Percentiles rank a stretch among this genome's conserved stretches.
These are phyloP conservation scores for Cucurbita ficifolia DNA, from an alignment of 306 rosid species.

Conservation along the genomic window DNA sequence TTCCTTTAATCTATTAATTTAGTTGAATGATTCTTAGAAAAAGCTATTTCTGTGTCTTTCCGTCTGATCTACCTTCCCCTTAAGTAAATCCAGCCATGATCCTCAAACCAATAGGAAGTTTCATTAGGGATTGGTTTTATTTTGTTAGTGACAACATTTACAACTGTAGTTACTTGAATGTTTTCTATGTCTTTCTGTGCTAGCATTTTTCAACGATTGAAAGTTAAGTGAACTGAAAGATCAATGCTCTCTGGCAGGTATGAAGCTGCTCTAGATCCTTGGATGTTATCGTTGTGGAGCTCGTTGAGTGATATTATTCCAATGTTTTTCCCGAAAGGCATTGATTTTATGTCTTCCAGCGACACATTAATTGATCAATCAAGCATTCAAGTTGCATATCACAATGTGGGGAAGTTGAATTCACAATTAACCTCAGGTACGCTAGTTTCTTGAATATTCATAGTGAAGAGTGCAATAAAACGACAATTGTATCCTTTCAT, in stretches of 20 bases:
- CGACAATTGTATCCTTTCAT: neutral
- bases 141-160: neutral
- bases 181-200: neutral
- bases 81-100: neutral
- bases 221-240: neutral
- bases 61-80: neutral
- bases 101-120: neutral
- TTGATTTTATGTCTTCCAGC: conserved; percentile 30
- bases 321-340: conserved; percentile 47
- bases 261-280: conserved; percentile 90
- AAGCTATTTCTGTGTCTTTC: neutral
- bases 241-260: conserved; percentile 25
- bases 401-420: conserved; percentile 25
- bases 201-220: neutral
- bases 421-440: conserved; percentile 51
- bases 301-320: conserved; percentile 34
- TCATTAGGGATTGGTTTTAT: neutral
- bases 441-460: conserved; percentile 8
- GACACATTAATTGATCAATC: conserved; percentile 45
- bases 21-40: neutral
- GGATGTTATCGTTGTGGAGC: conserved; percentile 75
- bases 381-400: conserved; percentile 44
- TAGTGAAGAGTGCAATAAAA: neutral
- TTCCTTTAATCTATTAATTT: neutral
- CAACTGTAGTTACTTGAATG: neutral